Conservation (phyloP, 2,329 filamentous ascomycete genomes). For the Sphaerulina vaccinii region DNA sequence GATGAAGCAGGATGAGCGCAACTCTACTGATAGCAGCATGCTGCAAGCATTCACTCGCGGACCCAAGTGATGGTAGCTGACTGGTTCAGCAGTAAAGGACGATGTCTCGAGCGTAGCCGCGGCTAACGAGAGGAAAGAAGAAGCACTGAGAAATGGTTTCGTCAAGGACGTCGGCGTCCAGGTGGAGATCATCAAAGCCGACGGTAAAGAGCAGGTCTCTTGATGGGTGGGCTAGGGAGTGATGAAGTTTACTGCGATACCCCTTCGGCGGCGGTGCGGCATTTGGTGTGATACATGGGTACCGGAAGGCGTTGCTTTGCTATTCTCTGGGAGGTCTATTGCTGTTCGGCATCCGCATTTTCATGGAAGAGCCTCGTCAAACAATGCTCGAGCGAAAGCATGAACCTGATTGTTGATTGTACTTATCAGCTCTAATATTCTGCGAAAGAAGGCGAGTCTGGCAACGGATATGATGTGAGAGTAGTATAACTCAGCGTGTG, state of each 20-base stretch:
- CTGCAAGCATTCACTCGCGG: conserved; percentile 30
- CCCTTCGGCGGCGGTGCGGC: conserved; percentile 13
- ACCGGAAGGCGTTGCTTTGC: conserved; percentile 13
- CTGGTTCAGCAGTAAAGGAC: conserved; percentile 32
- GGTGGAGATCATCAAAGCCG: conserved; percentile 29
- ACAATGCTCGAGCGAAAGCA: conserved; percentile 3
- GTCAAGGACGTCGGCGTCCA: conserved; percentile 35
- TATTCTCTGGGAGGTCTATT: conserved; percentile 16
- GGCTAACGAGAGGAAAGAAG: conserved; percentile 30
- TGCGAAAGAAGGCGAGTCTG: conserved; percentile 18
- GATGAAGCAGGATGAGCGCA: conserved; percentile 41
- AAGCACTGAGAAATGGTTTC: conserved; percentile 23
- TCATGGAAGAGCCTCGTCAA: neutral
- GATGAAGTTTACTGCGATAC: conserved; percentile 19
- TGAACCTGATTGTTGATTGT: conserved; percentile 3
- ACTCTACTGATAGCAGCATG: conserved; percentile 34
- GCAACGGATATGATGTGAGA: conserved; percentile 20
- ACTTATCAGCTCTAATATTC: conserved; percentile 9
- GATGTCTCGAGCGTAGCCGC: conserved; percentile 21
- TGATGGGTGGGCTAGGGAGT: conserved; percentile 5
- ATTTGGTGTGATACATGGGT: conserved; percentile 13
- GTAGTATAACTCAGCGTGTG: conserved; percentile 12
- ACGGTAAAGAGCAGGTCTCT: conserved; percentile 29
- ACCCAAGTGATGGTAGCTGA: conserved; percentile 29
- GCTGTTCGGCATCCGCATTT: conserved; percentile 10